A percentile compares a stretch with the other conserved stretches of the same genome.
These are phyloP conservation scores for Lepidium sativum DNA, from an alignment of 345 rosid species.

Conservation along the genomic window DNA sequence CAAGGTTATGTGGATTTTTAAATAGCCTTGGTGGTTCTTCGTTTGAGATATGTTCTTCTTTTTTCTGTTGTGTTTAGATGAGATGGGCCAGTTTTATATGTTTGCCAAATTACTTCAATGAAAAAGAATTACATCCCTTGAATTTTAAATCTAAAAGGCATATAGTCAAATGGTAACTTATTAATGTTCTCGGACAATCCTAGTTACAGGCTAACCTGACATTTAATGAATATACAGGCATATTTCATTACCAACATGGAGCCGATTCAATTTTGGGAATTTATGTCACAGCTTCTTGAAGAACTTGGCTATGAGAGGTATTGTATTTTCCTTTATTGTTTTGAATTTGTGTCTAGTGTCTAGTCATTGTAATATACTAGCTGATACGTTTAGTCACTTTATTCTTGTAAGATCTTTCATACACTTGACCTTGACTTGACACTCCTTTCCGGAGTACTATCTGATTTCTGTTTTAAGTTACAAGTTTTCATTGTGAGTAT, in stretches of 20 bases:
- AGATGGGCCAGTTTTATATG: not conserved
- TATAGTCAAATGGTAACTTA: not conserved
- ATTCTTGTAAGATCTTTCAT: not conserved
- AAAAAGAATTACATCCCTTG: not conserved
- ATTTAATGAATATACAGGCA: conserved; percentile 44
- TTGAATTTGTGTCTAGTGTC: not conserved
- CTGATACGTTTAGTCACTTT: not conserved
- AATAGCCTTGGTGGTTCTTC: not conserved
- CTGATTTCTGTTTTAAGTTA: not conserved
- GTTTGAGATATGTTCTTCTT: not conserved
- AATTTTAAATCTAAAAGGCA: not conserved
- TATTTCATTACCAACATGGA: conserved; percentile 92
- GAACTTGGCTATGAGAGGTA: conserved; percentile 96
- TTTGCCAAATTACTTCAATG: not conserved
- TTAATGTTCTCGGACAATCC: not conserved
- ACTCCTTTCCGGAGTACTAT: not conserved
- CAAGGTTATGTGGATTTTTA: not conserved
- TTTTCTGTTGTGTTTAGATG: not conserved
- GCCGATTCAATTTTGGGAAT: conserved; percentile 90
- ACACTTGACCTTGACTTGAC: conserved; percentile 1
- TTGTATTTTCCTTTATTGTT: not conserved
- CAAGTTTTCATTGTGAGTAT: not conserved
- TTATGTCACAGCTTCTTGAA: conserved; percentile 54
- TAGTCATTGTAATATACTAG: not conserved
- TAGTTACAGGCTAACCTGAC: not conserved